Percentiles rank a stretch among this genome's conserved stretches.
These are phyloP conservation scores for Ceratocystis colombiana DNA, from an alignment of 2,329 filamentous ascomycete species.

Conservation along the genomic window DNA sequence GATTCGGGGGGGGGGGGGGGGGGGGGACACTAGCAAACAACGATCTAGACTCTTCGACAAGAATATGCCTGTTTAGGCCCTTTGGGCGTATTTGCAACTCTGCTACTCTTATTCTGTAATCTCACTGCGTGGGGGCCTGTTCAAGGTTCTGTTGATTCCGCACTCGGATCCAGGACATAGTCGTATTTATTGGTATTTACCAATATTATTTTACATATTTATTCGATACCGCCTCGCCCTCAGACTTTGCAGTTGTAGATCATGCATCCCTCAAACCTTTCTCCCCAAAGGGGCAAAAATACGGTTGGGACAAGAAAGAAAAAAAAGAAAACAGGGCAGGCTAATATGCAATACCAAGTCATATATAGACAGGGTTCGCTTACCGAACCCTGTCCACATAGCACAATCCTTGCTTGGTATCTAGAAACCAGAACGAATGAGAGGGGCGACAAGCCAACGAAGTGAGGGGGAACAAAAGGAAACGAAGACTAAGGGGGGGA, in stretches of 20 bases:
- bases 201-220: background rate
- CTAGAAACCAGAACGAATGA: background rate
- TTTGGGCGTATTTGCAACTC: background rate
- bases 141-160: background rate
- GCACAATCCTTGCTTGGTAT: background rate
- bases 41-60: slow-evolving; percentile 2
- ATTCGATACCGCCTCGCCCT: background rate
- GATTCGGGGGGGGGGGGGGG: background rate
- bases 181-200: background rate
- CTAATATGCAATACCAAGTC: background rate
- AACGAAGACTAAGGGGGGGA: background rate
- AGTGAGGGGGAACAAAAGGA: background rate
- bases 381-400: slow-evolving; percentile 6
- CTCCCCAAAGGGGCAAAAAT: background rate
- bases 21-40: background rate
- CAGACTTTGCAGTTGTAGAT: background rate
- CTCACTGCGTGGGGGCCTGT: background rate
- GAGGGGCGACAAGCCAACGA: background rate
- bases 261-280: background rate
- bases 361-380: slow-evolving; percentile 5
- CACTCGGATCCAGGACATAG: background rate
- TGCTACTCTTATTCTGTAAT: background rate
- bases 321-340: background rate
- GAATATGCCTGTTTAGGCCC: slow-evolving; percentile 4
- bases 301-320: background rate